Evolutionary conservation across 2,329 filamentous ascomycete species (phyloP).

Genomic region (Emydomyces testavorans): DNA sequence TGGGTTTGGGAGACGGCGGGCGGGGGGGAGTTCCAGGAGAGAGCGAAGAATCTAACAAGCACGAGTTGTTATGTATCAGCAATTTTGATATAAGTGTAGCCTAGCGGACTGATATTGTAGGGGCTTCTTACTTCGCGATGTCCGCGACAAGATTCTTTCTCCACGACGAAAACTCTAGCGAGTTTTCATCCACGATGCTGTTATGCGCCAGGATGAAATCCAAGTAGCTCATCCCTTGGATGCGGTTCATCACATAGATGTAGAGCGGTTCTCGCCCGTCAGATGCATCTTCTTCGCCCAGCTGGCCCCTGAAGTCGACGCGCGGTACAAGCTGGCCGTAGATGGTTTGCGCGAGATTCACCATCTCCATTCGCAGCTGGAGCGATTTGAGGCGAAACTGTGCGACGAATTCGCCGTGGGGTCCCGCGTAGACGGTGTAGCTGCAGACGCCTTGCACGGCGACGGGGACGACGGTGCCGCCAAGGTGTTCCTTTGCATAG

Average conservation of each 20-base stretch:
- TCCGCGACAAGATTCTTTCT: slow-evolving; percentile 30
- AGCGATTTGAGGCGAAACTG: slow-evolving; percentile 33
- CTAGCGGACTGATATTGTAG: too few species aligned
- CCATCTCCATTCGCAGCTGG: slow-evolving; percentile 25
- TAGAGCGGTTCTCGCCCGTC: slow-evolving; percentile 26
- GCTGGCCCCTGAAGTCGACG: slow-evolving; percentile 23
- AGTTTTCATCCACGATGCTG: slow-evolving; percentile 26
- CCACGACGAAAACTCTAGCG: slow-evolving; percentile 24
- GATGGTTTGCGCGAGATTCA: slow-evolving; percentile 23
- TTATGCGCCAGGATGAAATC: slow-evolving; percentile 30
- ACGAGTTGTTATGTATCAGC: slow-evolving; percentile 14
- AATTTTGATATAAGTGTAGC: too few species aligned
- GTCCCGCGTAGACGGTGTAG: slow-evolving; percentile 34
- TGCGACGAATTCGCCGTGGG: slow-evolving; percentile 25
- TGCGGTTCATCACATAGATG: slow-evolving; percentile 30
- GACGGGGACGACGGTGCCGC: slow-evolving; percentile 26
- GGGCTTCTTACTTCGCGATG: slow-evolving; percentile 22
- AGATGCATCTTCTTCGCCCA: slow-evolving; percentile 21
- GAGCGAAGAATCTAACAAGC: slow-evolving; percentile 30
- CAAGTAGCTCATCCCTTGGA: slow-evolving; percentile 23
- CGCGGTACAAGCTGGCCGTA: slow-evolving; percentile 23
- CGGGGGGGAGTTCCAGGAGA: slow-evolving; percentile 31
- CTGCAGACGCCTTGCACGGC: slow-evolving; percentile 31
- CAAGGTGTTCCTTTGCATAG: slow-evolving; percentile 23
- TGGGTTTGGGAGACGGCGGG: slow-evolving; percentile 21